Evolutionary conservation across 1,139 yeast genomes (phyloP).

Genomic region (Pichiaceae sp.): DNA sequence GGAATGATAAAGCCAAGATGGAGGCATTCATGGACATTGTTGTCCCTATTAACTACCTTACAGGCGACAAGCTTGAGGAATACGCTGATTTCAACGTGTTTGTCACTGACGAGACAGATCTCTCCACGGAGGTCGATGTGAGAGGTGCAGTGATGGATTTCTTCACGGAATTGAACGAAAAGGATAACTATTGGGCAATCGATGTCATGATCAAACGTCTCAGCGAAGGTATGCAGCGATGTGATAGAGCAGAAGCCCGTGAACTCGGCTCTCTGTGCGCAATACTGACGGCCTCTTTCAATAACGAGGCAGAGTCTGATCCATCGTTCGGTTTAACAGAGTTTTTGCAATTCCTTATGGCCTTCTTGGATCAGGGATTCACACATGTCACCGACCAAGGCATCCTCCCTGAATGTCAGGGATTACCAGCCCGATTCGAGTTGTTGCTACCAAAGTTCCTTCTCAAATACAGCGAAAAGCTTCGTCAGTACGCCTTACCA

Average conservation of each 20-base stretch:
- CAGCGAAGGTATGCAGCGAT: conserved; percentile 6
- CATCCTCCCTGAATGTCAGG: conserved; percentile 11
- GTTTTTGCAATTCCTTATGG: conserved; percentile 22
- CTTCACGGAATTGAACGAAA: conserved; percentile 34
- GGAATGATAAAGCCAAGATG: conserved; percentile 9
- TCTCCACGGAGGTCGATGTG: conserved; percentile 37
- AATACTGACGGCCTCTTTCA: conserved; percentile 33
- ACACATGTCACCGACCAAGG: no score
- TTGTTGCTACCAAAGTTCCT: conserved; percentile 48
- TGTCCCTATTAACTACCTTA: conserved; percentile 12
- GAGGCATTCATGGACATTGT: conserved; percentile 18
- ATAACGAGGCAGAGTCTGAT: conserved; percentile 32
- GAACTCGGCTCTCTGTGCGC: conserved; percentile 31
- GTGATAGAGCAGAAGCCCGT: conserved; percentile 4
- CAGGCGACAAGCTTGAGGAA: conserved; percentile 20
- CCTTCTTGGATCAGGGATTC: conserved; percentile 7
- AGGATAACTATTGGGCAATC: conserved; percentile 29
- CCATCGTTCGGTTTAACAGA: conserved; percentile 19
- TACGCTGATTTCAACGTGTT: conserved; percentile 60
- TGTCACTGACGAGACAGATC: conserved; percentile 67
- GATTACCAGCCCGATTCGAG: conserved; percentile 38
- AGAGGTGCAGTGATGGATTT: conserved; percentile 50
- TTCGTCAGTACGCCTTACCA: conserved; percentile 30
- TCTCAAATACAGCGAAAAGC: conserved; percentile 37
- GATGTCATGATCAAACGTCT: conserved; percentile 18